Percentiles rank a stretch among this genome's conserved stretches.
These are phyloP conservation scores for Tylopilus felleus DNA, from an alignment of 768 basidiomycete genomes.

Conservation along the genomic window DNA sequence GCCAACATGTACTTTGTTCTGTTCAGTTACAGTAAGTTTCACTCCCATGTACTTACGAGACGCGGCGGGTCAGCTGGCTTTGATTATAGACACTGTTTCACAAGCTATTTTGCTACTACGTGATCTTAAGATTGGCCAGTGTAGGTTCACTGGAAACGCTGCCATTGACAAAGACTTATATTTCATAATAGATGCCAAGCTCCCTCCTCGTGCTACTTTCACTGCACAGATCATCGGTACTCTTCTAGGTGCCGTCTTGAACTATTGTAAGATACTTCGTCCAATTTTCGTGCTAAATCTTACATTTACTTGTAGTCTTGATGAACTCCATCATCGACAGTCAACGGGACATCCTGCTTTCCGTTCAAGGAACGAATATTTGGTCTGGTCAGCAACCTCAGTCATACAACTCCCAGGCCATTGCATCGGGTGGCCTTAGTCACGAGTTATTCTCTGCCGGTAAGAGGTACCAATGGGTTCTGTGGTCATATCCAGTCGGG, in stretches of 20 bases:
- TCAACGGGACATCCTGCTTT: slow-evolving; percentile 49
- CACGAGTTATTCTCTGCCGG: slow-evolving; percentile 33
- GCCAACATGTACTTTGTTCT: slow-evolving; percentile 45
- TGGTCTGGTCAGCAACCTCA: slow-evolving; percentile 33
- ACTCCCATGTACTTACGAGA: slow-evolving; percentile 10
- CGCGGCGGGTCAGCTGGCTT: slow-evolving; percentile 37
- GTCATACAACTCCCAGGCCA: slow-evolving; percentile 32
- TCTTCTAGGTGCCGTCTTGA: slow-evolving; percentile 48
- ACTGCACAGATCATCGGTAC: slow-evolving; percentile 55
- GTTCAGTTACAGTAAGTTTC: slow-evolving; percentile 43
- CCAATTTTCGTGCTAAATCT: background rate
- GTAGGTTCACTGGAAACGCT: background rate
- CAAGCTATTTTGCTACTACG: slow-evolving; percentile 53
- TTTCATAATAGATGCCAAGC: slow-evolving; percentile 39
- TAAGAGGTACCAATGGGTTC: slow-evolving; percentile 38
- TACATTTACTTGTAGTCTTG: slow-evolving; percentile 40
- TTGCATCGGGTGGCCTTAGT: slow-evolving; percentile 39
- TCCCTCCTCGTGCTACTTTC: slow-evolving; percentile 64
- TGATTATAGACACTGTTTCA: slow-evolving; percentile 43
- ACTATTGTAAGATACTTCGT: slow-evolving; percentile 35
- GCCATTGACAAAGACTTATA: slow-evolving; percentile 36
- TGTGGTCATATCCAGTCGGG: slow-evolving; percentile 34
- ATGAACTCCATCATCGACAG: slow-evolving; percentile 57
- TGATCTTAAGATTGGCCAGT: slow-evolving; percentile 48
- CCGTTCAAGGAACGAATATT: slow-evolving; percentile 48